Evolutionary conservation across 2,329 filamentous ascomycete species (phyloP), one percentile per base, ranked within the genome.

Genomic region (Aaosphaeria arxii): DNA sequence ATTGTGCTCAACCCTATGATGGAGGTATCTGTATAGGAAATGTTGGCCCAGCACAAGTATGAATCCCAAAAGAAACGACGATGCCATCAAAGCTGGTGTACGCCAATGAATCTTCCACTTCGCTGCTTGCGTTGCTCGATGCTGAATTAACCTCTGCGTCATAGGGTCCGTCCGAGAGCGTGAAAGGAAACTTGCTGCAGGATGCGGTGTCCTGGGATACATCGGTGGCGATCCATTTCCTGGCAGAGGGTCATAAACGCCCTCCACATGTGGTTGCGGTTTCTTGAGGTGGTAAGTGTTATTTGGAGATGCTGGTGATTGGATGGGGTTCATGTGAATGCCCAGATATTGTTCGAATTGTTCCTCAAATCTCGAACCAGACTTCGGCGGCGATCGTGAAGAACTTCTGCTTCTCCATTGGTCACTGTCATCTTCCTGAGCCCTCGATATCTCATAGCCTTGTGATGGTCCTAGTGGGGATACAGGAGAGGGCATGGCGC

Each of bases 61-160:
- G 9, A 69, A 48, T 3, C 66, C 67, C 40, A 59, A 47, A 9
- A 64, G 6, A 42, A 70, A 66, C 1, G 61, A 51, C 31, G 52
- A 45, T 2, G 53, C 48, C 54, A 69, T 66, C 13, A 61, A 45
- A 3, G 55, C 41, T 1, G 67, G 65, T 11, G 55, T 62, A 13
- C 67, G 68, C 72, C 71, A 76, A 48, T 71, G 63, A 24, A 67
- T 48, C 24, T 53, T 58, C 64, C 64, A 67, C 47, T 56, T 42
- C 13, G 62, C 41, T 11, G 30, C 41, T 32, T 43, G 17, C 9
- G 41, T 43, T 29, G 41, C 17, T 43, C 41, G 24, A 24, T 43
- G 41, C 17, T 43, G 41, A 31, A 43, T 43, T 7, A 43, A 29
- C 24, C 29, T 11, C 30, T 43, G 24, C 9, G 41, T 43, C 30